phyloP scores from a whole-genome alignment of 148 eudicot species.

The Rheum nobile region DNA sequence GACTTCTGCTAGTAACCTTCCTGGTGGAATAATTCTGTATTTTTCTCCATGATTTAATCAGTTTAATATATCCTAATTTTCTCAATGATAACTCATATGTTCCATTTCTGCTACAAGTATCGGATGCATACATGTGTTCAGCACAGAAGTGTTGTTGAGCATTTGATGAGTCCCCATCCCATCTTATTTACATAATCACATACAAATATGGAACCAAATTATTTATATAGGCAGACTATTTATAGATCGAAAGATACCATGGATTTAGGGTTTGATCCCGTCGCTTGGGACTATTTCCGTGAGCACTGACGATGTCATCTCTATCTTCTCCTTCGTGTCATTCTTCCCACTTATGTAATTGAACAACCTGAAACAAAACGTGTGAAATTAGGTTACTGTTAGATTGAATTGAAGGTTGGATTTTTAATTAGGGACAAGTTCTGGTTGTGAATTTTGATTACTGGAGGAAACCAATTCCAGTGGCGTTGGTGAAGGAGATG shows the following conservation, averaged over 20 bases:
- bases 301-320: slow-evolving; percentile 87
- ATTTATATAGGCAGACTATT: neutral
- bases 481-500: slow-evolving; percentile 52
- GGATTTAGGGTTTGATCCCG: slow-evolving; percentile 16
- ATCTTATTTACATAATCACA: neutral
- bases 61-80: neutral
- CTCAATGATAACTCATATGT: neutral
- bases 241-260: neutral
- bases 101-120: neutral
- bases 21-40: neutral
- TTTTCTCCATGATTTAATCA: neutral
- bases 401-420: neutral
- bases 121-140: neutral
- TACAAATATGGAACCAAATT: neutral
- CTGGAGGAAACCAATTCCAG: slow-evolving; percentile 43
- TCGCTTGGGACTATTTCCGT: slow-evolving; percentile 69
- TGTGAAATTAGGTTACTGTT: too few species aligned
- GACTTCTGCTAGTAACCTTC: neutral
- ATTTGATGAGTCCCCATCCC: neutral
- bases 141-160: neutral
- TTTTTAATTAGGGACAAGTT: too few species aligned
- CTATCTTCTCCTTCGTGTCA: slow-evolving; percentile 37
- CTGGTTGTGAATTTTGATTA: too few species aligned
- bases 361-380: slow-evolving; percentile 40
- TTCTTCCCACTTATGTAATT: slow-evolving; percentile 76